Evolutionary conservation across 768 basidiomycete genomes (phyloP).

Genomic region (Boletus rex-veris): DNA sequence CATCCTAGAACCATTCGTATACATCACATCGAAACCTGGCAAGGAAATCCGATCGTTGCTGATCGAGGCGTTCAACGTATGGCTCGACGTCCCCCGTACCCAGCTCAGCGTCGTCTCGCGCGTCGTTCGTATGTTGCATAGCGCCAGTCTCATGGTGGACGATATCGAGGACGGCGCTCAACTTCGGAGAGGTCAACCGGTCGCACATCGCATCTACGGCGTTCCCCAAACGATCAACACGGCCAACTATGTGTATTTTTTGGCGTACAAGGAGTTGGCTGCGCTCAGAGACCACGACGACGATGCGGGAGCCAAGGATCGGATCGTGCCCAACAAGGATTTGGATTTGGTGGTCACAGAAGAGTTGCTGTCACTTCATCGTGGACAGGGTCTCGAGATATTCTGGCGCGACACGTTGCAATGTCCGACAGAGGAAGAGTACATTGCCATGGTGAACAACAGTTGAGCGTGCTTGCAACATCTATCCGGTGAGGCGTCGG

Average conservation of each 20-base stretch:
- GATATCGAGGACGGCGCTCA: slow-evolving; percentile 94
- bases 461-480: slow-evolving; percentile 47
- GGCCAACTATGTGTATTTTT: slow-evolving; percentile 96
- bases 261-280: slow-evolving; percentile 79
- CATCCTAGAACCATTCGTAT: slow-evolving; percentile 84
- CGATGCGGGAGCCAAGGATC: neutral
- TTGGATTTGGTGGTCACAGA: slow-evolving; percentile 44
- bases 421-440: slow-evolving; percentile 94
- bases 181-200: slow-evolving; percentile 78
- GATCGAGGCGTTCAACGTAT: slow-evolving; percentile 89
- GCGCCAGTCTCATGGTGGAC: slow-evolving; percentile 91
- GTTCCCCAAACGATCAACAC: slow-evolving; percentile 96
- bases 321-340: slow-evolving; percentile 68
- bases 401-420: slow-evolving; percentile 90
- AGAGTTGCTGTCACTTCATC: slow-evolving; percentile 83
- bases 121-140: slow-evolving; percentile 93
- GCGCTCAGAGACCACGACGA: slow-evolving; percentile 11
- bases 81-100: slow-evolving; percentile 78
- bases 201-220: slow-evolving; percentile 95
- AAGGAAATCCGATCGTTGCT: slow-evolving; percentile 88
- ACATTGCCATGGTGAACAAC: slow-evolving; percentile 93
- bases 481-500: slow-evolving; percentile 58
- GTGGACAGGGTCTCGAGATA: slow-evolving; percentile 92
- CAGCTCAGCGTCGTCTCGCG: slow-evolving; percentile 71
- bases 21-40: slow-evolving; percentile 79